Conservation (phyloP, 495 filamentous ascomycete species). For the Penicillium alfredii region DNA sequence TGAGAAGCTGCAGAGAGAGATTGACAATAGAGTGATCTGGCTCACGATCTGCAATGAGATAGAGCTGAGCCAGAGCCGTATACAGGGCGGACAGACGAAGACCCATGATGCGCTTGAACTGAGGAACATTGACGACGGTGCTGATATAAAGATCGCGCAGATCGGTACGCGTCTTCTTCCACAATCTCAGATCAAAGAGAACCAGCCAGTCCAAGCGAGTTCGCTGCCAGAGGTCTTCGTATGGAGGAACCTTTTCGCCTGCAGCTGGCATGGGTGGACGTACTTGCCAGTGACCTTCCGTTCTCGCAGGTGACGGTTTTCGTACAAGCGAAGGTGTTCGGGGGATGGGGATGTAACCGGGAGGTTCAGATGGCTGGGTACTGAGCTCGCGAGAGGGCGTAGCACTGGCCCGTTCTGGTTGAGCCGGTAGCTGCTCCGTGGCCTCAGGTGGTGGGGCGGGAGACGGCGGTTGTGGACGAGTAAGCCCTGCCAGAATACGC, state of each 20-base stretch:
- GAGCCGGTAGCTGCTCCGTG: constrained; percentile 54
- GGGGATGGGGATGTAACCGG: constrained; percentile 32
- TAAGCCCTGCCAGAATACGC: constrained; percentile 49
- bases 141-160: constrained; percentile 92
- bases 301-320: constrained; percentile 32
- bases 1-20: constrained; percentile 91
- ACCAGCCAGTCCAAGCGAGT: constrained; percentile 93
- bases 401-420: constrained; percentile 29
- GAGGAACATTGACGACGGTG: constrained; percentile 87
- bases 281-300: constrained; percentile 81
- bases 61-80: constrained; percentile 86
- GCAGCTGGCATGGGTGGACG: constrained; percentile 58
- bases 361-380: constrained; percentile 18
- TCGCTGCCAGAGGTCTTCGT: constrained; percentile 82
- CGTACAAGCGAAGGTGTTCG: constrained; percentile 29
- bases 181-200: constrained; percentile 90
- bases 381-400: constrained; percentile 11
- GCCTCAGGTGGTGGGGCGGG: constrained; percentile 8
- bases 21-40: constrained; percentile 99
- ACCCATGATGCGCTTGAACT: constrained; percentile 95
- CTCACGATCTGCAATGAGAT: constrained; percentile 92
- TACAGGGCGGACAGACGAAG: constrained; percentile 90
- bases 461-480: constrained; percentile 7
- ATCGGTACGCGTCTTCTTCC: constrained; percentile 90
- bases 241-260: constrained; percentile 52